phyloP scores from a whole-genome alignment of 78 protist species.

The Paratrimastix pyriformis region DNA sequence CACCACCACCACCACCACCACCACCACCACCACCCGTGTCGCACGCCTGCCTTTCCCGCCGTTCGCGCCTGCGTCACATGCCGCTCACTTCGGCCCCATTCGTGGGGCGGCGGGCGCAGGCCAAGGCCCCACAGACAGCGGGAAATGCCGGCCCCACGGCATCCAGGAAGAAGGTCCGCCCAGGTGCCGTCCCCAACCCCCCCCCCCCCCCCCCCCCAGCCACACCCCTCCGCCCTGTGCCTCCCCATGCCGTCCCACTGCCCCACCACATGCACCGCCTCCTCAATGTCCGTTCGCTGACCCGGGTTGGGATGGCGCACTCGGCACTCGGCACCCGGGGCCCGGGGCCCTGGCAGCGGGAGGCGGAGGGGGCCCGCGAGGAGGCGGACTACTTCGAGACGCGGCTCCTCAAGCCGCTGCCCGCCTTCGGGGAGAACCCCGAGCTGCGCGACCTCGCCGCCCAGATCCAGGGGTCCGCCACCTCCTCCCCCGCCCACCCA shows the following conservation, averaged over 20 bases:
- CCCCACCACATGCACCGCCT: background rate
- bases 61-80: too few relatives aligned
- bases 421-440: conserved; percentile 6
- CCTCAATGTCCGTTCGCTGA: background rate
- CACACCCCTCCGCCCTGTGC: background rate
- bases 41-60: too few relatives aligned
- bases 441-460: conserved; percentile 32
- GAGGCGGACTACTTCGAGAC: conserved; percentile 22
- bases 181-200: too few relatives aligned
- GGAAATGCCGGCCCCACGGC: too few relatives aligned
- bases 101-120: too few relatives aligned
- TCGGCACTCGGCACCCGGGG: background rate
- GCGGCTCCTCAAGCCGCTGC: conserved; percentile 34
- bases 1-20: too few relatives aligned
- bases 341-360: background rate
- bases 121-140: too few relatives aligned
- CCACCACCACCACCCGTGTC: too few relatives aligned
- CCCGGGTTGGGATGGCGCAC: background rate
- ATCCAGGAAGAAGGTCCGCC: too few relatives aligned
- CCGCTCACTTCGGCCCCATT: too few relatives aligned
- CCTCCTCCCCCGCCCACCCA: background rate
- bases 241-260: background rate
- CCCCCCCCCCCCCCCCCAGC: too few relatives aligned
- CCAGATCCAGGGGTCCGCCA: background rate
- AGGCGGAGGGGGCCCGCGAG: background rate